Conservation (phyloP, 192 early-diverging fungal species). For the Gigaspora rosea region DNA sequence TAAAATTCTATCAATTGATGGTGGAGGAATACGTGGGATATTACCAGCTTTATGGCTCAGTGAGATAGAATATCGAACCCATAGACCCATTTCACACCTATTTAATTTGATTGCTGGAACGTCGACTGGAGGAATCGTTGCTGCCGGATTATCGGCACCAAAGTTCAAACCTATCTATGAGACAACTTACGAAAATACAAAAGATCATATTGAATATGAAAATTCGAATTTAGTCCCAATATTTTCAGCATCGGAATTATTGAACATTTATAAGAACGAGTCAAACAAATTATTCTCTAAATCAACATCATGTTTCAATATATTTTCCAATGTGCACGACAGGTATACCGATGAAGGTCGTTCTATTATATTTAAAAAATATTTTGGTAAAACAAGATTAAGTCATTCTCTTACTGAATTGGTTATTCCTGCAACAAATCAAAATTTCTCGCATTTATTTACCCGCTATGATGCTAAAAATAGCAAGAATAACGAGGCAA, state of each 20-base stretch:
- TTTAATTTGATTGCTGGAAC: constrained; percentile 12
- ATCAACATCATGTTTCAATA: neutral
- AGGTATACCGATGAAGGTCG: too few relatives aligned
- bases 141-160: neutral
- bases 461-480: neutral
- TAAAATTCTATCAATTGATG: constrained; percentile 2
- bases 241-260: constrained; percentile 1
- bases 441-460: neutral
- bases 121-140: neutral
- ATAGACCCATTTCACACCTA: constrained; percentile 17
- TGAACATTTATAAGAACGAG: neutral
- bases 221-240: neutral
- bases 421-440: neutral
- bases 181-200: neutral
- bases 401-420: neutral
- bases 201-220: too few relatives aligned
- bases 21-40: constrained; percentile 1
- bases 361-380: neutral
- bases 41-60: constrained; percentile 14
- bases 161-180: neutral
- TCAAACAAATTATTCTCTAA: neutral
- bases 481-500: neutral
- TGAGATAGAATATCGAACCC: neutral
- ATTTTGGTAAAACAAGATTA: neutral
- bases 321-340: too few relatives aligned